Evolutionary conservation across 2,329 filamentous ascomycete species (phyloP).

Genomic region (Dryadomyces sulphureus): DNA sequence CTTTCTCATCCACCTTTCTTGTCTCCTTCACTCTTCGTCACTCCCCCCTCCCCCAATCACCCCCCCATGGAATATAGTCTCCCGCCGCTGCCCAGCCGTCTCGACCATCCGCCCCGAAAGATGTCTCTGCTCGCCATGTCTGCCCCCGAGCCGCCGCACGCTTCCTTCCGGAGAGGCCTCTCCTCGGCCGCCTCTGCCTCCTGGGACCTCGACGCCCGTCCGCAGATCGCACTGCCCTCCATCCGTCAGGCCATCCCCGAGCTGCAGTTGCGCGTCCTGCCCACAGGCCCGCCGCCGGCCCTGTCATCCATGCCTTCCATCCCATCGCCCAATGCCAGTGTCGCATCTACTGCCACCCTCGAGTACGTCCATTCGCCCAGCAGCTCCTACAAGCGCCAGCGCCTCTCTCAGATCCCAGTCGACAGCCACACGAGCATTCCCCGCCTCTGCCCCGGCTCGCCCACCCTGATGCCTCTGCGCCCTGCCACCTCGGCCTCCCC

Average conservation of each 20-base stretch:
- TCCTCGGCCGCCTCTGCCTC: conserved; percentile 11
- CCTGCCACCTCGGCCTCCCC: not conserved
- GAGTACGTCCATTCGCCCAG: conserved; percentile 34
- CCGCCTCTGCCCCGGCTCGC: conserved; percentile 23
- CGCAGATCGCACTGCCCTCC: conserved; percentile 28
- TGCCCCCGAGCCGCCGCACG: conserved; percentile 22
- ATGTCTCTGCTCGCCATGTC: conserved; percentile 37
- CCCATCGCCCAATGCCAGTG: conserved; percentile 19
- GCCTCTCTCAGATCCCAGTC: conserved; percentile 18
- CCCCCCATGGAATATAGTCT: not conserved
- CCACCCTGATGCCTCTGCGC: not conserved
- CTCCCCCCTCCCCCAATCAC: no score
- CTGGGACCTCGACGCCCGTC: conserved; percentile 18
- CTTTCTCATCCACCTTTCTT: not conserved
- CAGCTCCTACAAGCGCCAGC: conserved; percentile 30
- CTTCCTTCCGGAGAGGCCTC: conserved; percentile 12
- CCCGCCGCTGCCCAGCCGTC: conserved; percentile 13
- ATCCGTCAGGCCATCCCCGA: conserved; percentile 27
- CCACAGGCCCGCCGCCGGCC: conserved; percentile 10
- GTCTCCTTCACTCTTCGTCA: not conserved
- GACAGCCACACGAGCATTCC: not conserved
- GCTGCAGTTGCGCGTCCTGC: conserved; percentile 7
- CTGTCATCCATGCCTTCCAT: conserved; percentile 15
- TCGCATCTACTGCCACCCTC: conserved; percentile 12
- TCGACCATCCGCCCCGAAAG: conserved; percentile 16